Percentiles rank a stretch among this genome's conserved stretches.
Conservation (phyloP, 345 rosid species). For the Linum tenue region DNA sequence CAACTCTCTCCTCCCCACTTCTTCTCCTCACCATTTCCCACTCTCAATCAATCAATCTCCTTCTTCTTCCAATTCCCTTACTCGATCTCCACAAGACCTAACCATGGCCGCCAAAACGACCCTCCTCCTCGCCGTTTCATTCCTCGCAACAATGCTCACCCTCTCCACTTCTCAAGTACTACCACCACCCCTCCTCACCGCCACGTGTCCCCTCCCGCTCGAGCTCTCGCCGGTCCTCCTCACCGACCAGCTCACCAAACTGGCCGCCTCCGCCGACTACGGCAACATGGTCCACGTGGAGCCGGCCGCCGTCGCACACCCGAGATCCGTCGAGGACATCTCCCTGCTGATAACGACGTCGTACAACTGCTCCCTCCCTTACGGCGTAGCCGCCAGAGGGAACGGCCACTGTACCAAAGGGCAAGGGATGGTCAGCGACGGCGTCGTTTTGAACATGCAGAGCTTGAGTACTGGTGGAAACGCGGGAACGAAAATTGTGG, state of each 20-base stretch:
- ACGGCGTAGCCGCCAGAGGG: slow-evolving; percentile 15
- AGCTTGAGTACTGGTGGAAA: background rate
- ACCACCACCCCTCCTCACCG: background rate
- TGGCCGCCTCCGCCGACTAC: slow-evolving; percentile 14
- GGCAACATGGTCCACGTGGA: slow-evolving; percentile 19
- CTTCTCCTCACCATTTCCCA: too few relatives aligned
- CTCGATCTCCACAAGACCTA: too few relatives aligned
- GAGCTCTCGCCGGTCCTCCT: background rate
- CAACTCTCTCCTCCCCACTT: too few relatives aligned
- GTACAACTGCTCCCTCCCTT: slow-evolving; percentile 12
- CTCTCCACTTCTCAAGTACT: too few relatives aligned
- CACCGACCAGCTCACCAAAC: slow-evolving; percentile 2
- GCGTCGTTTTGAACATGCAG: slow-evolving; percentile 17
- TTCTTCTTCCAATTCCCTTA: too few relatives aligned
- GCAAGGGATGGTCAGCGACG: slow-evolving; percentile 15
- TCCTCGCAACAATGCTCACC: too few relatives aligned
- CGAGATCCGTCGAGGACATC: slow-evolving; percentile 12
- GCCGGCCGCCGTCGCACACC: slow-evolving; percentile 20
- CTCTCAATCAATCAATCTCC: too few relatives aligned
- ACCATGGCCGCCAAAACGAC: too few relatives aligned
- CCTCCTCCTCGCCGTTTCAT: too few relatives aligned
- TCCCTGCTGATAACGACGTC: slow-evolving; percentile 5
- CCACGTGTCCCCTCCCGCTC: background rate
- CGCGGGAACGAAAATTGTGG: background rate
- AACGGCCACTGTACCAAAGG: slow-evolving; percentile 18